Evolutionary conservation across 495 filamentous ascomycete genomes (phyloP), one percentile per base, ranked within the genome.

Genomic region (Bryoglossum gracile): DNA sequence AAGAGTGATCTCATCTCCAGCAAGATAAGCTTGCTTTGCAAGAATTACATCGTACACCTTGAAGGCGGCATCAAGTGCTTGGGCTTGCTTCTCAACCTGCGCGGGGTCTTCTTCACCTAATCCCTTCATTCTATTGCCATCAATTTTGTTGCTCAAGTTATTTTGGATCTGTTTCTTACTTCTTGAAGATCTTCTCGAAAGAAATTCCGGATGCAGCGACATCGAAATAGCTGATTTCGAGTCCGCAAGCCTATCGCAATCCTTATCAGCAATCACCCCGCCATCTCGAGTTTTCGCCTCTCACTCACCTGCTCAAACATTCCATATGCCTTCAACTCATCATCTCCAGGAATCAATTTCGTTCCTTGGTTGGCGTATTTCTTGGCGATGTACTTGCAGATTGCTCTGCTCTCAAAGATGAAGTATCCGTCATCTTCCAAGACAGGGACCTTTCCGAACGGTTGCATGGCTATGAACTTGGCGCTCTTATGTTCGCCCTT

Each of bases 381-480:
- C 46, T 48, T 53, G 16, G 44, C 59, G 48, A 64, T 56, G 22
- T 64, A 62, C 26, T 58, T 62, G 49, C 50, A 51, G 35, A 62
- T 62, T 17, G 59, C 59, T 48, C 56, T 53, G 45, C 56, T 59
- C 48, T 63, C 61, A 50, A 52, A 64, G 6, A 64, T 37, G 35
- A 61, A 14, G 32, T 60, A 62, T 2, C 60, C 60, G 38, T 62
- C 57, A 42, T 62, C 60, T 6, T 62, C 62, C 6, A 62, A 33
- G 11, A 52, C 54, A 13, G 60, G 60, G 8, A 61, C 38, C 42
- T 59, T 61, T 3, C 60, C 62, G 34, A 64, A 62, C 11, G 62
- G 62, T 21, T 61, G 56, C 26, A 57, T 24, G 13, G 34, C 28
- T 34, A 52, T 17, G 34, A 18, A 43, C 10, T 22, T 33, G 17